Base-by-base conservation (phyloP, 1,284 basidiomycete genomes). In the Microbotryum saponariae region DNA sequence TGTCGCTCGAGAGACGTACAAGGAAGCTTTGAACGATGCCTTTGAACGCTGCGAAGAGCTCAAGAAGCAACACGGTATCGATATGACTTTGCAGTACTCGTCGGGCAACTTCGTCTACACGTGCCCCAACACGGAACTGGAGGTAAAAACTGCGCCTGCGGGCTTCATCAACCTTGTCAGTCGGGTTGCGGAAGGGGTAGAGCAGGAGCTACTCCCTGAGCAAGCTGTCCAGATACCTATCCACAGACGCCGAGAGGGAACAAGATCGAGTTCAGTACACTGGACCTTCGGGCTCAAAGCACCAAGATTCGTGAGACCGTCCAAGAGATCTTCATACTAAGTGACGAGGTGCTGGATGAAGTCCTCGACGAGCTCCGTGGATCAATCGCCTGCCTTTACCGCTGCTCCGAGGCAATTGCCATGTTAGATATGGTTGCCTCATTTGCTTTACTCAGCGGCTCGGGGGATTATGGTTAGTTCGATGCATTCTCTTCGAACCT, bases 1-100 rank as follows among this genome's bases (percentile, higher is more conserved):
- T 67, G 88, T 97, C 4, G 93, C 92, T 1, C 82, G 93, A 9
- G 87, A 90, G 72, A 93, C 92, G 0, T 77, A 87, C 77, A 88
- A 87, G 70, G 92, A 72, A 52, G 68, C 69, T 51, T n/a, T 70
- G 6, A 58, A 53, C 25, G 70, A 71, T 52, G 64, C 60, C 4
- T 48, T 67, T 48, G 60, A 68, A 9, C 56, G 61, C 16, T 42
- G 52, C 27, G 70, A 71, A 31, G 37, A 49, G 9, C 31, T 70
- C 29, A 52, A 54, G 20, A 20, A 25, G 21, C 16, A 51, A 10
- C 51, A 62, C 31, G 54, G 51, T 6, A 33, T 71, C 51, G 67
- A 70, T 18, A 54, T 71, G 21, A 8, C 49, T n/a, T 45, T 67
- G 9, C 46, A 55, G 14, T 66, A 66, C 48, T 51, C 56, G 18